Evolutionary conservation across 371 early-diverging fungal genomes (phyloP).

Genomic region (Apophysomyces ossiformis): DNA sequence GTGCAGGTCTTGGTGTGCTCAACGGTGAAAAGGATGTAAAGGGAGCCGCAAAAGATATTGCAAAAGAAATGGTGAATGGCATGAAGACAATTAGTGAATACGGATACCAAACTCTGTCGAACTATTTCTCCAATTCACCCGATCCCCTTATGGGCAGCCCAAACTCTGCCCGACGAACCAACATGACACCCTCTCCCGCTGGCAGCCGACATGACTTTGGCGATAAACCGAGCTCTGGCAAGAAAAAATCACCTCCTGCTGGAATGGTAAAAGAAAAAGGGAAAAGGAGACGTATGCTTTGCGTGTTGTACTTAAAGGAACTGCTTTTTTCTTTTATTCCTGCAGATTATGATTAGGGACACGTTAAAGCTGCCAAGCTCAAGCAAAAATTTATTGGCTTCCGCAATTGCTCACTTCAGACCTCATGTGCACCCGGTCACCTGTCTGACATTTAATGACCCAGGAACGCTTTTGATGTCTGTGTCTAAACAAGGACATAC

Average conservation of each 20-base stretch:
- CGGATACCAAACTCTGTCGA: constrained; percentile 53
- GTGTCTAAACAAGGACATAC: constrained; percentile 77
- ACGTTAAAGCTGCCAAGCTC: constrained; percentile 37
- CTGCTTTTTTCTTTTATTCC: not conserved
- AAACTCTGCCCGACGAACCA: constrained; percentile 8
- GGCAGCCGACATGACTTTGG: not conserved
- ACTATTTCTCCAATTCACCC: constrained; percentile 45
- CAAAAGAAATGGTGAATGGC: constrained; percentile 76
- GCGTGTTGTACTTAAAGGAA: not conserved
- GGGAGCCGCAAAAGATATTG: constrained; percentile 67
- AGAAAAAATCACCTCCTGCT: constrained; percentile 36
- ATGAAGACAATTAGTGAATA: constrained; percentile 65
- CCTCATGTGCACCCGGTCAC: constrained; percentile 77
- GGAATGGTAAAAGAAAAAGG: constrained; percentile 42
- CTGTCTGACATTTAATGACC: constrained; percentile 65
- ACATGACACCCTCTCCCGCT: constrained; percentile 6
- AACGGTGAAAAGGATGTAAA: constrained; percentile 56
- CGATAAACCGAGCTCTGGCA: constrained; percentile 3
- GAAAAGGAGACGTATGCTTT: too few relatives aligned
- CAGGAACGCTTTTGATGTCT: constrained; percentile 74
- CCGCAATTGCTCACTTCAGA: constrained; percentile 72
- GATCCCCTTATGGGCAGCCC: constrained; percentile 8
- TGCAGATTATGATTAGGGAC: constrained; percentile 62
- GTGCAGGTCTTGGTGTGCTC: constrained; percentile 34
- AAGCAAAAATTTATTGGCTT: constrained; percentile 39